These are phyloP conservation scores for Cyberlindnera xishuangbannaensis DNA, from an alignment of 805 yeast species.

Conservation along the genomic window DNA sequence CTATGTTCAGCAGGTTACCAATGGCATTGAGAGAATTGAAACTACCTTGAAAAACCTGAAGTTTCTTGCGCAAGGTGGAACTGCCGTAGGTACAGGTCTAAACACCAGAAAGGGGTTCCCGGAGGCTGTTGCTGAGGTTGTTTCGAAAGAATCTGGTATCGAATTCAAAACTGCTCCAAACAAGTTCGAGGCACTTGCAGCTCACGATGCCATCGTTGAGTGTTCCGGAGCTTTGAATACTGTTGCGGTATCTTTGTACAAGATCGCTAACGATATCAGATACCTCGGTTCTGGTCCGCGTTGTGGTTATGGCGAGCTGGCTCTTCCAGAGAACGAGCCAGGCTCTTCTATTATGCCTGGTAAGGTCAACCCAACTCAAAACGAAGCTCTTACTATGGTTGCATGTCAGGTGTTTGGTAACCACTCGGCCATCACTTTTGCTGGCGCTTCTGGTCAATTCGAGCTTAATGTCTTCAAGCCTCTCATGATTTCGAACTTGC, in stretches of 20 bases:
- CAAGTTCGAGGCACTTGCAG: constrained; percentile 98
- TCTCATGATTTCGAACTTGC: constrained; percentile 84
- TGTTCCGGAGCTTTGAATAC: constrained; percentile 97
- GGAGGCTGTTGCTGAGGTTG: constrained; percentile 79
- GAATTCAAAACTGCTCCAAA: constrained; percentile 94
- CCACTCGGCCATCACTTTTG: constrained; percentile 89
- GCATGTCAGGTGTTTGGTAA: constrained; percentile 97
- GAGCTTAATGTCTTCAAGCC: constrained; percentile 99
- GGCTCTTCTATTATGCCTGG: constrained; percentile 99
- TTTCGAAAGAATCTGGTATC: constrained; percentile 79
- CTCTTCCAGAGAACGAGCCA: constrained; percentile 97
- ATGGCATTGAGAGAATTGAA: constrained; percentile 87
- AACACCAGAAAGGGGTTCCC: constrained; percentile 92
- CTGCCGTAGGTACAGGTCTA: constrained; percentile 98
- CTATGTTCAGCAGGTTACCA: constrained; percentile 86
- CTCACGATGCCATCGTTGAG: constrained; percentile 97
- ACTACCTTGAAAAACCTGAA: constrained; percentile 67
- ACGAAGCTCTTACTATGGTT: constrained; percentile 98
- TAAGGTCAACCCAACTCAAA: constrained; percentile 98
- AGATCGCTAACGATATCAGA: constrained; percentile 97
- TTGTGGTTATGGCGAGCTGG: constrained; percentile 96
- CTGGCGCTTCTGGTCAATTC: constrained; percentile 98
- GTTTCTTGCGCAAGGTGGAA: constrained; percentile 96
- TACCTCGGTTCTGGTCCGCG: constrained; percentile 99
- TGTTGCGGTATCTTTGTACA: constrained; percentile 86